These are phyloP conservation scores for Whalleya microplaca DNA, from an alignment of 2,329 filamentous ascomycete species.

Conservation along the genomic window DNA sequence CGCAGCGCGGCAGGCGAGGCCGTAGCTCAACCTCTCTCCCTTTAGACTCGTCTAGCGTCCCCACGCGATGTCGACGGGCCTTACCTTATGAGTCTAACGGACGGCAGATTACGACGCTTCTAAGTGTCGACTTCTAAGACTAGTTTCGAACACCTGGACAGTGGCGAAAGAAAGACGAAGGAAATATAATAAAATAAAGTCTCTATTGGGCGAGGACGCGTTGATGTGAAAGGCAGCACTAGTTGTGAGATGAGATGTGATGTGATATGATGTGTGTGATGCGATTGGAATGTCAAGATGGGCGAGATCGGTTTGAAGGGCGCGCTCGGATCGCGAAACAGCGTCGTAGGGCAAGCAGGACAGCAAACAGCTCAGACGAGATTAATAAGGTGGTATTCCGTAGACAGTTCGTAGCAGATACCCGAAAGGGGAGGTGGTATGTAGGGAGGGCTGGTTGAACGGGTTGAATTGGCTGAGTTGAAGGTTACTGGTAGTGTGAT, in stretches of 20 bases:
- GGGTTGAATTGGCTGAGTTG: neutral
- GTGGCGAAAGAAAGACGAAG: neutral
- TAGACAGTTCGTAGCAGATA: neutral
- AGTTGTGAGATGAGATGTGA: constrained; percentile 7
- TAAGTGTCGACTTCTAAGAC: neutral
- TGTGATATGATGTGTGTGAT: constrained; percentile 7
- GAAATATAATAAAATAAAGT: neutral
- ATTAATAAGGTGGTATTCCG: constrained; percentile 1
- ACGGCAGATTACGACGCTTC: constrained; percentile 5
- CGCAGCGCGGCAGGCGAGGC: neutral
- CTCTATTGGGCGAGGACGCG: neutral
- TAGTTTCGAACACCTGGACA: neutral
- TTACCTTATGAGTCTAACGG: constrained; percentile 19
- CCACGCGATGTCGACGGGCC: constrained; percentile 13
- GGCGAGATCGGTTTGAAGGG: constrained; percentile 4
- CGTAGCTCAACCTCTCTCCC: neutral
- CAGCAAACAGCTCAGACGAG: constrained; percentile 6
- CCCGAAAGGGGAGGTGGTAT: neutral
- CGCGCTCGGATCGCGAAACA: constrained; percentile 26
- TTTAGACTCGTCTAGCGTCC: neutral
- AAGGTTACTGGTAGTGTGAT: neutral
- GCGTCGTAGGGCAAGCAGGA: no score
- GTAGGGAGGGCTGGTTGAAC: neutral
- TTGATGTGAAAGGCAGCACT: neutral
- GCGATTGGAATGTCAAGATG: constrained; percentile 12